Evolutionary conservation across 1,284 basidiomycete genomes (phyloP).

Genomic region (Leccinum variabile): DNA sequence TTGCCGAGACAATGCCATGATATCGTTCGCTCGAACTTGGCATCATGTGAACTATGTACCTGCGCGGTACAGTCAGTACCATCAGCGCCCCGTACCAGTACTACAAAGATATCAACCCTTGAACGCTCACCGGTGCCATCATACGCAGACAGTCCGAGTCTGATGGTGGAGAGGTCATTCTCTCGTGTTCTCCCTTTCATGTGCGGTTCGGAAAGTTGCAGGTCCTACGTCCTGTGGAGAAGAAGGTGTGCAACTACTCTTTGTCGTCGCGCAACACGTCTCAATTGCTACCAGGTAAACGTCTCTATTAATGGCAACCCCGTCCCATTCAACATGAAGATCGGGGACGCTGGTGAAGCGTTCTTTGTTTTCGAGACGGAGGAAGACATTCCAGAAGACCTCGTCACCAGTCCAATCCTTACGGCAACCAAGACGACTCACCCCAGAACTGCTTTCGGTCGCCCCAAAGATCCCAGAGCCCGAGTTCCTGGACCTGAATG

Average conservation of each 20-base stretch:
- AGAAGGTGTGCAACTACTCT: conserved; percentile 60
- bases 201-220: conserved; percentile 98
- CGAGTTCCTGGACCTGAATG: conserved; percentile 34
- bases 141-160: conserved; percentile 69
- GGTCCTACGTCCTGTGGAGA: conserved; percentile 91
- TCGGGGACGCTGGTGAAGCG: conserved; percentile 97
- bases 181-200: conserved; percentile 95
- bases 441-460: conserved; percentile 18
- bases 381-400: conserved; percentile 87
- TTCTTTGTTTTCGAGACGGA: conserved; percentile 99
- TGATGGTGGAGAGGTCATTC: conserved; percentile 63
- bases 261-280: background rate
- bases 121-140: conserved; percentile 93
- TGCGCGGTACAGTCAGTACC: conserved; percentile 78
- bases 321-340: conserved; percentile 97
- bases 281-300: conserved; percentile 56
- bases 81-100: conserved; percentile 82
- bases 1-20: background rate
- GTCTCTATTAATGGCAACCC: conserved; percentile 78
- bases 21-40: background rate
- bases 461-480: conserved; percentile 39
- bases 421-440: conserved; percentile 54
- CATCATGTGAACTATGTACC: conserved; percentile 40
- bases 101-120: conserved; percentile 90
- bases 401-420: conserved; percentile 91